Conservation (phyloP, 108 stramenopile genomes). For the Fragilaria crotonensis region DNA sequence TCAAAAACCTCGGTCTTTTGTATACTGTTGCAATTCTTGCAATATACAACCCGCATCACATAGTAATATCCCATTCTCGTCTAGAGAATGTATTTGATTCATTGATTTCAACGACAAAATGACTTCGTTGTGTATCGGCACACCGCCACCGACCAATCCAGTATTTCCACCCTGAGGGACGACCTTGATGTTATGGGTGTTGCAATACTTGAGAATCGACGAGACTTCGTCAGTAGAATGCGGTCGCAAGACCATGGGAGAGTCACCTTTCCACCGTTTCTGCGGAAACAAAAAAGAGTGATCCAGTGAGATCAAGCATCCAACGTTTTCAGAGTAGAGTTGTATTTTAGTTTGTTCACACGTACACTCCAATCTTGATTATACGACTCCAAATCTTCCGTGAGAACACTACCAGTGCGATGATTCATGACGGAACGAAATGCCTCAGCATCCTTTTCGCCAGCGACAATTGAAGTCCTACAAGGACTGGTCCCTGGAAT, state of each 20-base stretch:
- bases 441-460: no score
- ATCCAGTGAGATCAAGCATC: background rate
- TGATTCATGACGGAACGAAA: no score
- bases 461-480: no score
- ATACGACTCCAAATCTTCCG: background rate
- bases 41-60: constrained; percentile 92
- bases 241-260: constrained; percentile 55
- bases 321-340: background rate
- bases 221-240: constrained; percentile 64
- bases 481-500: no score
- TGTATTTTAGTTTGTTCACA: background rate
- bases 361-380: constrained; percentile 5
- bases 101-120: constrained; percentile 65
- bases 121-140: constrained; percentile 73
- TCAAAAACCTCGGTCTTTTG: constrained; percentile 37
- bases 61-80: constrained; percentile 68
- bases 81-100: constrained; percentile 56
- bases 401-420: no score
- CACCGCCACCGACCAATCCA: constrained; percentile 90
- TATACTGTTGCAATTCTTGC: constrained; percentile 69
- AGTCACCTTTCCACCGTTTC: constrained; percentile 24
- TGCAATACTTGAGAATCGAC: constrained; percentile 80
- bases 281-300: background rate
- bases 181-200: constrained; percentile 57
- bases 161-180: constrained; percentile 97